Percentiles rank a stretch among this genome's conserved stretches.
These are phyloP conservation scores for Oidiodendron maius DNA, from an alignment of 495 filamentous ascomycete species.

Conservation along the genomic window DNA sequence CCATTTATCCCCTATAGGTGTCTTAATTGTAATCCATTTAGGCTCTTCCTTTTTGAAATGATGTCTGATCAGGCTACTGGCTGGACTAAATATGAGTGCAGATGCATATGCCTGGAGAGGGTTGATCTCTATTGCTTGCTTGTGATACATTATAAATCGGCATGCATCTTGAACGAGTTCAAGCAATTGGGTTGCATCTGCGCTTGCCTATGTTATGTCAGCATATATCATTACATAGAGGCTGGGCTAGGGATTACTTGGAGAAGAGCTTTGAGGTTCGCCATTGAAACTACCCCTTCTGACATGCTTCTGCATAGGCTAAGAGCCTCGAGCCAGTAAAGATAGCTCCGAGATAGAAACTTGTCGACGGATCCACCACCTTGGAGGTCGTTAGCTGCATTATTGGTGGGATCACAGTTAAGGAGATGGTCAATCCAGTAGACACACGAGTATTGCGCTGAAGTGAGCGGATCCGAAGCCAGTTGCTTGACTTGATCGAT, in stretches of 20 bases:
- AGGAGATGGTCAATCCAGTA: no score
- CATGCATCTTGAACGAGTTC: constrained; percentile 27
- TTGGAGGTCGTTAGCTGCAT: no score
- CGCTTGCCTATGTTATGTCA: background rate
- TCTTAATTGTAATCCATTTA: background rate
- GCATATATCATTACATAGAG: background rate
- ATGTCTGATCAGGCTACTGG: constrained; percentile 9
- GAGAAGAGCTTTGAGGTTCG: constrained; percentile 11
- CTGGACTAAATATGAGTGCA: constrained; percentile 27
- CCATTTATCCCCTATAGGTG: constrained; percentile 2
- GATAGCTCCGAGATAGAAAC: no score
- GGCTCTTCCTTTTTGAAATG: constrained; percentile 2
- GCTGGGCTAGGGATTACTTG: constrained; percentile 1
- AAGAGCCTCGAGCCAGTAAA: no score
- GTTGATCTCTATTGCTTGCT: constrained; percentile 12
- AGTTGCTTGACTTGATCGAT: constrained; percentile 8
- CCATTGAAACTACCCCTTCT: constrained; percentile 8
- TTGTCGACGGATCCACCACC: no score
- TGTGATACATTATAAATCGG: constrained; percentile 27
- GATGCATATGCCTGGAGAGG: constrained; percentile 26
- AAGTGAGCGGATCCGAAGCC: background rate
- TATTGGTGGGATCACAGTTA: no score
- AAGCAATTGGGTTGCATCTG: background rate
- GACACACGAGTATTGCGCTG: constrained; percentile 1
- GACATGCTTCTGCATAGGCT: constrained; percentile 2